Base-by-base conservation (phyloP, 345 rosid species). In the Populus nigra region DNA sequence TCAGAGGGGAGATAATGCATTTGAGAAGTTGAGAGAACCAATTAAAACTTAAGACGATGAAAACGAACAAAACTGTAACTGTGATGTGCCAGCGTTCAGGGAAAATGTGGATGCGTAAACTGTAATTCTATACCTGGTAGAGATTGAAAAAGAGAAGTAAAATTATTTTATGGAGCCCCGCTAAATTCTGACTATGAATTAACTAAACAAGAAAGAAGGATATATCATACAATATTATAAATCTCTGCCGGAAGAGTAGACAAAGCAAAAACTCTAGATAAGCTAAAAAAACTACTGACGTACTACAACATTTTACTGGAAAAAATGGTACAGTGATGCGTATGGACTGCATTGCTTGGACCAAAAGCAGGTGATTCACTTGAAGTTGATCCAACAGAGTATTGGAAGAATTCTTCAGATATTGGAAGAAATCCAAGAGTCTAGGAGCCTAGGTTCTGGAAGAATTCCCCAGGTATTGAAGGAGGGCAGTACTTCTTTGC, bases 401-500 rank as follows among this genome's bases (percentile, higher is more conserved):
- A 78, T 69, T 78, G 84, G 81, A 82, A 70, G 29, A 33, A 33
- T 33, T 33, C 35, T 33, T 33, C 35, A 33, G 35, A 3, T 5
- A 33, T 31, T 31, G 33, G 33, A 33, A n/a, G 18, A 7, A 7
- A 38, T 7, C n/a, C 35, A 29, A 17, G 35, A 33, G 33, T 70
- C 31, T 47, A 12, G 16, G 50, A 8, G 29, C 66, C 71, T 69
- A 75, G 80, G 75, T 81, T 81, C 78, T 84, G 86, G 90, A 93
- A 91, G 79, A 84, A 87, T 75, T 93, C 93, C 41, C 43, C 74
- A 69, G 97, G 97, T 75, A 95, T 84, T 55, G 91, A 82, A 47
- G 91, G 80, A 43, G 97, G 96, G 81, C 92, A 90, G 77, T 79
- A 71, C 86, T 91, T 93, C 88, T 95, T 95, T 49, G 97, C 93